Evolutionary conservation across 176 grass and related monocot genomes (phyloP), one percentile per base, ranked within the genome.

Genomic region (Puccinellia tenuiflora): DNA sequence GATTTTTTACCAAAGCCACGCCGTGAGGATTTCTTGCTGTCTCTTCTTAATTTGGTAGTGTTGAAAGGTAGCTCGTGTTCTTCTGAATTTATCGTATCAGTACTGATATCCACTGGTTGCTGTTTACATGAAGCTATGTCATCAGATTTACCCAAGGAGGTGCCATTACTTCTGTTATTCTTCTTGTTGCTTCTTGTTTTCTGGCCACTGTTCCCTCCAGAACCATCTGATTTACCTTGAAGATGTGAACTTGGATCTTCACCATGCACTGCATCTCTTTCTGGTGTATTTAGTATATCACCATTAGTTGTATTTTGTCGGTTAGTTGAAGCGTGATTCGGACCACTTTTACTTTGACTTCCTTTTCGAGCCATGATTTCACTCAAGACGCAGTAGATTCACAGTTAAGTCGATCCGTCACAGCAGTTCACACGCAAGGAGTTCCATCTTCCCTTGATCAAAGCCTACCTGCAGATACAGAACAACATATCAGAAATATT

Each of bases 321-420:
- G 20, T 88, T 89, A 81, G 85, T 37, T 56, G 76, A 68, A 86
- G 75, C 71, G 30, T 68, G 79, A 78, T 90, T 86, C 12, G 63
- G 63, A 28, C 48, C 92, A 88, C 87, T 92, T 79, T 89, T 96
- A 71, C 86, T 90, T 83, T 99, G 96, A 34, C 84, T 85, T 81
- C 93, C 96, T 88, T 90, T 93, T 50, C 91, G 90, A 86, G 89
- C 89, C 96, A 99, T 99, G 85, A 75, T 83, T 85, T 70, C 60
- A 77, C 77, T 77, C 33, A 50, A 70, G 26, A 66, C 24, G 40
- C 73, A 20, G 42, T 78, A 76, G 76, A 75, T 56, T 75, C 55
- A 73, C 16, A 65, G 82, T 17, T 80, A 35, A 68, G 70, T 62
- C 20, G 8, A 52, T 42, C 78, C 14, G 9, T 83, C 72, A 79